Conservation (phyloP, 176 grass and related monocot genomes). For the Urochloa ruziziensis region DNA sequence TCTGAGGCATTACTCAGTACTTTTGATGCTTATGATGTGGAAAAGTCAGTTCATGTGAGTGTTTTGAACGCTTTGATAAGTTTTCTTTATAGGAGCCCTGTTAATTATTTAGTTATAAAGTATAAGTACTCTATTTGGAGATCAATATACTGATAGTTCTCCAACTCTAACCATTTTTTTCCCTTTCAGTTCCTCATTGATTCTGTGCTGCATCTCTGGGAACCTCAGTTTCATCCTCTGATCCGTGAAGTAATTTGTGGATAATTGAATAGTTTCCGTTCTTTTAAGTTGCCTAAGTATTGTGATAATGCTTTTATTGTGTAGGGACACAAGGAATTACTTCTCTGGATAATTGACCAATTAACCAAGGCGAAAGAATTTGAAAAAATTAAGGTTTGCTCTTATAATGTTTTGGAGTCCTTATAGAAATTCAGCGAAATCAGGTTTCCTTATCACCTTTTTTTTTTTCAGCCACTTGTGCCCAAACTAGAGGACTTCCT, state of each 20-base stretch:
- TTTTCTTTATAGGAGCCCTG: neutral
- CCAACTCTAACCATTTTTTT: neutral
- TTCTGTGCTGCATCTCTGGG: conserved; percentile 2
- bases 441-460: neutral
- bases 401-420: neutral
- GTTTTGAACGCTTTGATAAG: neutral
- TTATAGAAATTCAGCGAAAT: neutral
- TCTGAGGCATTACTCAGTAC: neutral
- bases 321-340: conserved; percentile 12
- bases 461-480: neutral
- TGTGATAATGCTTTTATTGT: neutral
- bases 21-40: neutral
- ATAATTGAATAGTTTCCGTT: neutral
- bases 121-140: neutral
- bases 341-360: conserved; percentile 1
- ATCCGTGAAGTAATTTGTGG: conserved; percentile 1
- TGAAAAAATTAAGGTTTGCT: neutral
- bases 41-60: neutral
- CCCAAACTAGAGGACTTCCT: neutral
- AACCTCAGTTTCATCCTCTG: conserved; percentile 20
- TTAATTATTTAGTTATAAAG: neutral
- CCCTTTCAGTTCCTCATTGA: neutral
- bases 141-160: neutral
- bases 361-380: neutral
- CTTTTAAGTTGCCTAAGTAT: neutral